Base-by-base conservation (phyloP, 2,329 filamentous ascomycete genomes). In the Monosporascus sp. region DNA sequence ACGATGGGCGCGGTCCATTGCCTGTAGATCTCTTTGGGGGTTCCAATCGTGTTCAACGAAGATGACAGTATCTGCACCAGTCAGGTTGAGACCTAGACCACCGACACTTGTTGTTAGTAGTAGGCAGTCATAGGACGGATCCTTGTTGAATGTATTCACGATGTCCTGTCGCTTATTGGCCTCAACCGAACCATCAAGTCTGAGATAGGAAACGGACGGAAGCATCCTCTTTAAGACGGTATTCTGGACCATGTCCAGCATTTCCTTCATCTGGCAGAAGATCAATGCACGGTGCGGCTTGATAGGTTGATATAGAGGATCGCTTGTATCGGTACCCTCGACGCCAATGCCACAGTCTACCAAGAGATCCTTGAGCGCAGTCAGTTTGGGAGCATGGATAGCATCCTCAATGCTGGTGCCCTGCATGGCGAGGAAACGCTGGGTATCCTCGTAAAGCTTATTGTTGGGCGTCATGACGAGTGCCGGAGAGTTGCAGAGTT, bases 31-130 rank as follows among this genome's bases (percentile, higher is more conserved):
- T 72, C 96, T 96, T 69, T 99, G 94, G 34, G 94, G 94, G 69
- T 99, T 99, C 94, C 94, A 99, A 72, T 99, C 94, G 72, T 99
- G 95, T 73, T 99, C 94, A 31, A 99, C 95, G 66, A 99, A 99
- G 63, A 99, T 99, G 70, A 99, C 94, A 0, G 94, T 99, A 72
- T 99, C 94, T 3, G 94, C 94, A 61, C 94, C 94, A 0, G 94
- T 99, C 59, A 99, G 76, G 71, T 99, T 99, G 53, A 99, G 82
- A 27, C 94, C 94, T 2, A 99, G 78, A 58, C 94, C 94, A 69
- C 94, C 94, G 46, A 99, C 94, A 64, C 88, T 95, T 0, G 94
- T 99, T 0, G 95, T 99, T 58, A 99, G 78, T 7, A 99, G 83
- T 47, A 99, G 77, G 43, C 94, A 91, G 66, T 99, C 94, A 68